Evolutionary conservation across 768 basidiomycete species (phyloP).

Genomic region (Amanita phalloides): DNA sequence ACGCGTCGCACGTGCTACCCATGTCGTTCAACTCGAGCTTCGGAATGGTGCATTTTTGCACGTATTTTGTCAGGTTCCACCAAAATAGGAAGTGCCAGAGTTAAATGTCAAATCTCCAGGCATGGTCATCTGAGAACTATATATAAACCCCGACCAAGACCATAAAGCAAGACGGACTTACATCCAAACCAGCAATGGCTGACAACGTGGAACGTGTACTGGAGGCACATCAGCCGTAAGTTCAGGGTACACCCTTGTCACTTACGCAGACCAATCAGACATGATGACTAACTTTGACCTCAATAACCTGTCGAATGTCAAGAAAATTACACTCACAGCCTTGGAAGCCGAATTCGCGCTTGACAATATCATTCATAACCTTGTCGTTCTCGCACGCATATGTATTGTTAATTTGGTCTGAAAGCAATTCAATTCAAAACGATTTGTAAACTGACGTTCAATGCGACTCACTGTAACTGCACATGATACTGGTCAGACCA

Average conservation of each 20-base stretch:
- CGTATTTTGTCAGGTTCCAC: conserved; percentile 58
- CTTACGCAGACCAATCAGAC: conserved; percentile 65
- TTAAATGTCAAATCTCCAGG: conserved; percentile 45
- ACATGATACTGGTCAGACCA: conserved; percentile 66
- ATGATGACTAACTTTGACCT: conserved; percentile 35
- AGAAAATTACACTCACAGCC: conserved; percentile 37
- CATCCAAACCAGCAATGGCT: conserved; percentile 53
- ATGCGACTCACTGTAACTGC: conserved; percentile 50
- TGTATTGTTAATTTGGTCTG: conserved; percentile 58
- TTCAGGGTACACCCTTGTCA: not conserved
- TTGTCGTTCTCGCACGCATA: conserved; percentile 71
- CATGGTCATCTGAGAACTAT: conserved; percentile 51
- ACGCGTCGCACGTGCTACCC: conserved; percentile 24
- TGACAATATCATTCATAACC: conserved; percentile 63
- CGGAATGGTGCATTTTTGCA: conserved; percentile 61
- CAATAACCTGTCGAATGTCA: not conserved
- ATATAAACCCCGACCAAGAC: not conserved
- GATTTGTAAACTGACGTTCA: not conserved
- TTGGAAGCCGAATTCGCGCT: conserved; percentile 68
- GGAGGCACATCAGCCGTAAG: not conserved
- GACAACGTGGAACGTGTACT: conserved; percentile 49
- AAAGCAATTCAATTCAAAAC: not conserved
- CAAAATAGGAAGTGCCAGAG: conserved; percentile 48
- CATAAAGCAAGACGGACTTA: conserved; percentile 18
- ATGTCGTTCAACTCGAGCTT: conserved; percentile 65